Percentiles rank a stretch among this genome's conserved stretches.
Conservation (phyloP, 2,329 filamentous ascomycete species). For the Fusarium incarnatum region DNA sequence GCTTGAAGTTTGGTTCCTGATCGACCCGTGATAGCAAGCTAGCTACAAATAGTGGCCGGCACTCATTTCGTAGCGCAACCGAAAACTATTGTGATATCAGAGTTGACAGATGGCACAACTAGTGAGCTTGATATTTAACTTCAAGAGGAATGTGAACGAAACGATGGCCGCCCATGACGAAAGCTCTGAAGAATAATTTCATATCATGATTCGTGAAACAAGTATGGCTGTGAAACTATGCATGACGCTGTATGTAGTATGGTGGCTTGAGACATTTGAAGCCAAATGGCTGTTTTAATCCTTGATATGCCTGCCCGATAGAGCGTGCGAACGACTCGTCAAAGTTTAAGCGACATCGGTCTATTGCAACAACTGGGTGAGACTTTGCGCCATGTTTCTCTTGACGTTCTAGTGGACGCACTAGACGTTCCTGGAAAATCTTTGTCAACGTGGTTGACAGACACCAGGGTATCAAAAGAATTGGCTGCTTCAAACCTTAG, state of each 20-base stretch:
- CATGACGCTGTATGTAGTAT: conserved; percentile 8
- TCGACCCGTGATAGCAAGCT: conserved; percentile 26
- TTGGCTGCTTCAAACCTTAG: background rate
- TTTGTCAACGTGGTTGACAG: background rate
- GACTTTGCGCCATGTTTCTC: conserved; percentile 30
- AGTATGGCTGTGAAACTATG: background rate
- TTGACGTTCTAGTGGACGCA: conserved; percentile 26
- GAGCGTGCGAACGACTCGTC: conserved; percentile 5
- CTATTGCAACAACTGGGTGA: background rate
- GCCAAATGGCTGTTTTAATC: conserved; percentile 9
- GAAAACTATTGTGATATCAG: background rate
- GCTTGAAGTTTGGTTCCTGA: conserved; percentile 38
- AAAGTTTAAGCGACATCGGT: conserved; percentile 3
- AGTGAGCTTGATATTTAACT: conserved; percentile 14
- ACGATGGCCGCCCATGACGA: conserved; percentile 3
- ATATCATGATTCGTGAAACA: conserved; percentile 16
- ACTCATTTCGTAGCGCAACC: background rate
- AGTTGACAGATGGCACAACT: conserved; percentile 12
- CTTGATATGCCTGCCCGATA: background rate
- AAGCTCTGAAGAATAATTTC: background rate
- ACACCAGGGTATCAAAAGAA: background rate
- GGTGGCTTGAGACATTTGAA: conserved; percentile 15
- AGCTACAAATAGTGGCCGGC: background rate
- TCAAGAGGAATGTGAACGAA: conserved; percentile 34
- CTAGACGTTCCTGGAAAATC: conserved; percentile 1